Base-by-base conservation (phyloP, 768 basidiomycete genomes). In the Boletellus emodensis region DNA sequence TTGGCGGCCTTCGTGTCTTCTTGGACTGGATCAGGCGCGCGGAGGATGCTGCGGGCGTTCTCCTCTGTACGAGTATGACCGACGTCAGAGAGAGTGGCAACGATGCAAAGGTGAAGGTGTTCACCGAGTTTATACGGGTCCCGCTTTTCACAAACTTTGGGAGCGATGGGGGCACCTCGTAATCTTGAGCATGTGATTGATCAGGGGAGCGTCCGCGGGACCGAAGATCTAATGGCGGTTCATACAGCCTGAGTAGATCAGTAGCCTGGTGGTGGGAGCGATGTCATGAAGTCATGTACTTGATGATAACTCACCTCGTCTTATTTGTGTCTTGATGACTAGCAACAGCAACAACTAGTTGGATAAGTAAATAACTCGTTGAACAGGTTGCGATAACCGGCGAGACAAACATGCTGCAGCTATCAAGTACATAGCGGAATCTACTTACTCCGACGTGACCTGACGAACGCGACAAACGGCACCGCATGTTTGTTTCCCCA, bases 71-170 rank as follows among this genome's bases (percentile, higher is more conserved):
- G 30, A 36, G 1, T 1, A 46, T 6, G 10, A 17, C 12, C 38
- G 10, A 35, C 22, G 28, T 2, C 5, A 39, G 36, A 11, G 3
- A 8, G 41, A 13, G 3, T 10, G 17, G 33, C 4, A 6, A 39
- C 2, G 1, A 35, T 15, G 20, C 18, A 3, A 4, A 2, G 14
- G 3, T 11, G 6, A 36, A 4, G 6, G 41, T 42, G 15, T 30
- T 10, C 7, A 55, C 67, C 67, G 17, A 65, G 22, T 34, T 67
- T 64, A 6, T 66, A 68, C 0, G 65, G 65, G 44, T 68, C 67
- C 3, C 64, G 34, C 37, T 66, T 66, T 39, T 54, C 33, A 64
- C 18, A 15, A 60, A 52, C 38, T 61, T 68, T 10, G 36, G 37
- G 5, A 33, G 49, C 17, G 48, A 32, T 8, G 42, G 33, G 8